A percentile compares a stretch with the other conserved stretches of the same genome.
These are phyloP conservation scores for Diaporthe helianthi DNA, from an alignment of 2,329 filamentous ascomycete genomes.

Conservation along the genomic window DNA sequence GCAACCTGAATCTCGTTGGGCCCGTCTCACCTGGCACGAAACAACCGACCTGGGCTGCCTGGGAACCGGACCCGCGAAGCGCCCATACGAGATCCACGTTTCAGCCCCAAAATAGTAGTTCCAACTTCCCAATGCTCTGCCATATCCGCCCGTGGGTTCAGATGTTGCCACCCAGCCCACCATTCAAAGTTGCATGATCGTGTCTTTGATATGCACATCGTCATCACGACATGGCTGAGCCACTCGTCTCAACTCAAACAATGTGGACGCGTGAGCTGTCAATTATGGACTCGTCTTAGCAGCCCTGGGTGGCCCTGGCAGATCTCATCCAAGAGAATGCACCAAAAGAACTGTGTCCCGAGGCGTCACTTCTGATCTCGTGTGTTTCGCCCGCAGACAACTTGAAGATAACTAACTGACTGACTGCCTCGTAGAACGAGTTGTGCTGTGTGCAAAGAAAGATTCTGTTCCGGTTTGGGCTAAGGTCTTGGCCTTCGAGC, in stretches of 20 bases:
- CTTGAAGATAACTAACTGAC: too few relatives aligned
- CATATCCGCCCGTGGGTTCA: too few relatives aligned
- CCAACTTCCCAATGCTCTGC: too few relatives aligned
- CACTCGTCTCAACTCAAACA: conserved; percentile 16
- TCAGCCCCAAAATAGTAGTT: conserved; percentile 33
- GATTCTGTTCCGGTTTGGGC: conserved; percentile 10
- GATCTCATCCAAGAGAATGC: not conserved
- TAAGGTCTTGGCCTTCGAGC: conserved; percentile 13
- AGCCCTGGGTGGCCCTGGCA: not conserved
- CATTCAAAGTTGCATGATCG: not conserved
- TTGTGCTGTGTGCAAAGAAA: not conserved
- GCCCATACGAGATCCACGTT: conserved; percentile 34
- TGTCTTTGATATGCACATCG: conserved; percentile 23
- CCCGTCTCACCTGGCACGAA: conserved; percentile 16
- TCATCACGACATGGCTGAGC: conserved; percentile 25
- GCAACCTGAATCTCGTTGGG: conserved; percentile 11
- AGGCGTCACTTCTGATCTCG: not conserved
- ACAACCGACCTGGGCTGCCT: conserved; percentile 19
- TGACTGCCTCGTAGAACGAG: not conserved
- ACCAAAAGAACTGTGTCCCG: not conserved
- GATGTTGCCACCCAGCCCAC: too few relatives aligned
- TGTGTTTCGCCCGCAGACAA: not conserved
- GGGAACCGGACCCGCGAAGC: conserved; percentile 23
- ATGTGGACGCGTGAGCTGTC: conserved; percentile 8
- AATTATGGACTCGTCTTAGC: not conserved